Evolutionary conservation across 495 filamentous ascomycete species (phyloP), one percentile per base, ranked within the genome.

Genomic region (Halenospora varia): DNA sequence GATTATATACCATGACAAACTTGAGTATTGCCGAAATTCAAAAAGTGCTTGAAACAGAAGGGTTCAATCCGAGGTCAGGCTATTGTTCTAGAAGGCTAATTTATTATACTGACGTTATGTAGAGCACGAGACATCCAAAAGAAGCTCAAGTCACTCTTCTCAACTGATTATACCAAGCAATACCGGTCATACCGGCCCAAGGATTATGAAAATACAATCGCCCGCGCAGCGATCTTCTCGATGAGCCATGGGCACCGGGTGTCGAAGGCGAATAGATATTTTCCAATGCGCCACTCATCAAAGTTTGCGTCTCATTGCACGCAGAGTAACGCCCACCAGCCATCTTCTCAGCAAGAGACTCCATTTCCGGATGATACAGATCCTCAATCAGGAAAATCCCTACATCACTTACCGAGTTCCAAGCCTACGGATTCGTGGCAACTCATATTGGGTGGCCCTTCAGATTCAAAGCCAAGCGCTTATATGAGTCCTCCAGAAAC

Each of bases 101-200:
- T 50, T 8, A 20, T 24, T n/a, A 8, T 50, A 50, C n/a, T n/a
- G n/a, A n/a, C n/a, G n/a, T n/a, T n/a, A 19, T 17, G 22, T 22
- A 56, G 53, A 17, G 1, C 45, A 10, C 46, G 53, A 19, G 53
- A 56, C 25, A 48, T 56, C 2, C 53, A 56, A 24, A 56, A 56
- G 25, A 56, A 20, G 23, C 42, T 56, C 3, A 19, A 44, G 40
- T 25, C 53, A 11, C 25, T 56, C 0, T 49, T 56, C 19, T 44
- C 53, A 18, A 20, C 9, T 4, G 53, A 56, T 22, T 56, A 56
- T 22, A 24, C 42, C 8, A 56, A 48, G 15, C 41, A 56, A 11
- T 24, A 56, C 19, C 19, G 42, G 17, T 23, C 18, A 18, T 56
- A 23, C 24, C 53, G 53, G 6, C 53, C 53, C 4, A 25, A 41